Evolutionary conservation across 78 protist genomes (phyloP).

Genomic region (Bigelowiella natans): DNA sequence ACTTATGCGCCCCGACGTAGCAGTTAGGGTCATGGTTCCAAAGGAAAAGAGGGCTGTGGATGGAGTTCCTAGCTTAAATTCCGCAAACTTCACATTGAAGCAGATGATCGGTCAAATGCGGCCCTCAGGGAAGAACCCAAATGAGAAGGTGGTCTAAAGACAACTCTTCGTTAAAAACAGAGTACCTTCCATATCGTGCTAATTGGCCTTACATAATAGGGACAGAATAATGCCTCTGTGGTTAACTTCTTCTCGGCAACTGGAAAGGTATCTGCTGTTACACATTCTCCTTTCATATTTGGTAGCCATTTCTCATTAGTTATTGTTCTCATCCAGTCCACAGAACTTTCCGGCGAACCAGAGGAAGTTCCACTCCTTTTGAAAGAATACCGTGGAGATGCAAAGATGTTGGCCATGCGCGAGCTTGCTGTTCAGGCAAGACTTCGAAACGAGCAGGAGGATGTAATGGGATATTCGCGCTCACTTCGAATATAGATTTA

Average conservation of each 20-base stretch:
- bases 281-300: too few species aligned
- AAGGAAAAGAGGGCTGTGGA: background rate
- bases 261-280: background rate
- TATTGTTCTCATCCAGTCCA: background rate
- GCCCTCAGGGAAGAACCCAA: background rate
- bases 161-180: background rate
- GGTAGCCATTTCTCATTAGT: too few species aligned
- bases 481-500: background rate
- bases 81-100: background rate
- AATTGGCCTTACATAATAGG: background rate
- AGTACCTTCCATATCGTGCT: background rate
- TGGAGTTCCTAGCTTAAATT: background rate
- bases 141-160: background rate
- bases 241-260: background rate
- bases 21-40: background rate
- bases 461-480: background rate
- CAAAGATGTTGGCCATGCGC: background rate
- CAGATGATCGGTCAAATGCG: background rate
- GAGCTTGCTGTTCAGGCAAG: background rate
- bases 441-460: background rate
- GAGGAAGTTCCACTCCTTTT: background rate
- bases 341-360: background rate
- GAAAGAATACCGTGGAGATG: background rate
- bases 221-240: background rate
- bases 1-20: too few species aligned